Evolutionary conservation across 2,329 filamentous ascomycete species (phyloP), one percentile per base, ranked within the genome.

Genomic region (Ophiostoma perfectum): DNA sequence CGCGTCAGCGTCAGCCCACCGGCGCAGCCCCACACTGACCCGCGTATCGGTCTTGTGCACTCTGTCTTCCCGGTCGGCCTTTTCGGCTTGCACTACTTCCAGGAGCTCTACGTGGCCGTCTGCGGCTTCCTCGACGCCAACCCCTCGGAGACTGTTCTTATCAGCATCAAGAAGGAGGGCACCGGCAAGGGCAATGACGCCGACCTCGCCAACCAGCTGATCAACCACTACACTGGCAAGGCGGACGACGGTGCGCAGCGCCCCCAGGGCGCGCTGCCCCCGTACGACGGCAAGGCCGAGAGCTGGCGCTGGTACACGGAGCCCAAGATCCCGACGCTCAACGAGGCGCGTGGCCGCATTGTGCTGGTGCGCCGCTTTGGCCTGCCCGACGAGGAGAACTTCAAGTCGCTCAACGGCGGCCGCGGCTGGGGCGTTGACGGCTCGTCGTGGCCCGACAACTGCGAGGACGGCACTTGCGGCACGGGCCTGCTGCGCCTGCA

Each of bases 151-250:
- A 90, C 90, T 0, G 80, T 99, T 70, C 86, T 98, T 73, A 84
- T 98, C 78, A 93, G 90, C 68, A 76, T 99, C 73, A 99, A 99
- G 81, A 89, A 93, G 70, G 95, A 99, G 80, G 95, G 95, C 27
- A 85, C 90, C 0, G 94, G 94, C 67, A 88, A 85, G 66, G 87
- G 89, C 62, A 92, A 87, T 12, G 95, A 98, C 77, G 84, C 88
- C 71, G 88, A 96, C 72, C 86, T 98, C 66, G 88, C 87, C 71
- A 86, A 83, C 67, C 88, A 94, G 74, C 82, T 98, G 14, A 84
- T 87, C 72, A 81, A 87, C 71, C 87, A 90, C 77, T 97, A 96
- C 78, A 65, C 58, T 39, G 82, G 81, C 47, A 80, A 82, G 67
- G 82, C 83, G 70, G 73, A 74, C 18, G 72, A 67, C 9, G 39